A percentile compares a stretch with the other conserved stretches of the same genome.
These are phyloP conservation scores for Phoma sp. DNA, from an alignment of 2,329 filamentous ascomycete genomes.

Conservation along the genomic window DNA sequence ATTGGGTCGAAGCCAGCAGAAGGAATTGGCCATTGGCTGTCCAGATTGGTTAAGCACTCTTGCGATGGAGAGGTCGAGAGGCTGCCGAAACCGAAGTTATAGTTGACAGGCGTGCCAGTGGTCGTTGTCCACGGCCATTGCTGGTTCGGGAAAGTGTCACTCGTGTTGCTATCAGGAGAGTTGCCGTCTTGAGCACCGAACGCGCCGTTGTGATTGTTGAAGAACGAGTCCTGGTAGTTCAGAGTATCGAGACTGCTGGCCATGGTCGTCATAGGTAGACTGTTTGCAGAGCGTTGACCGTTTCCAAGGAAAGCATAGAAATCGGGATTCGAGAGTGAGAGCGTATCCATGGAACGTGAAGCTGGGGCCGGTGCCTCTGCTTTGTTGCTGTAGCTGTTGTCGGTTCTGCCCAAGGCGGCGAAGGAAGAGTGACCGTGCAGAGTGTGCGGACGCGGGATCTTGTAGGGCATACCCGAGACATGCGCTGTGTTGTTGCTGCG, in stretches of 20 bases:
- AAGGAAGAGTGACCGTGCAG: conserved; percentile 44
- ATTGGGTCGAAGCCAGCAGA: conserved; percentile 45
- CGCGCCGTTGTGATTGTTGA: conserved; percentile 30
- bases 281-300: conserved; percentile 35
- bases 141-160: conserved; percentile 38
- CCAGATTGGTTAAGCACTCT: conserved; percentile 45
- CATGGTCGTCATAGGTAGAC: conserved; percentile 35
- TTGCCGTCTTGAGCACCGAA: conserved; percentile 37
- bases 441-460: conserved; percentile 58
- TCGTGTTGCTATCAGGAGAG: conserved; percentile 42
- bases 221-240: conserved; percentile 38
- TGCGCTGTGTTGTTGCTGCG: conserved; percentile 70
- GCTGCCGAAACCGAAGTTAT: conserved; percentile 43
- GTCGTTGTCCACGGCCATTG: conserved; percentile 45
- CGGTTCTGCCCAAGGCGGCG: conserved; percentile 30
- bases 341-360: conserved; percentile 44
- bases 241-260: conserved; percentile 39
- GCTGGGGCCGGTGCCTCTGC: conserved; percentile 25
- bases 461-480: conserved; percentile 68
- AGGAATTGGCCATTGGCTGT: conserved; percentile 44
- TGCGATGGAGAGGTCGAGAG: conserved; percentile 50
- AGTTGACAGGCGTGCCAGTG: conserved; percentile 32
- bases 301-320: conserved; percentile 47
- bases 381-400: conserved; percentile 29
- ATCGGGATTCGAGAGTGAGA: conserved; percentile 46